Evolutionary conservation across 805 yeast species (phyloP), one percentile per base, ranked within the genome.

Genomic region (Candida railenensis): DNA sequence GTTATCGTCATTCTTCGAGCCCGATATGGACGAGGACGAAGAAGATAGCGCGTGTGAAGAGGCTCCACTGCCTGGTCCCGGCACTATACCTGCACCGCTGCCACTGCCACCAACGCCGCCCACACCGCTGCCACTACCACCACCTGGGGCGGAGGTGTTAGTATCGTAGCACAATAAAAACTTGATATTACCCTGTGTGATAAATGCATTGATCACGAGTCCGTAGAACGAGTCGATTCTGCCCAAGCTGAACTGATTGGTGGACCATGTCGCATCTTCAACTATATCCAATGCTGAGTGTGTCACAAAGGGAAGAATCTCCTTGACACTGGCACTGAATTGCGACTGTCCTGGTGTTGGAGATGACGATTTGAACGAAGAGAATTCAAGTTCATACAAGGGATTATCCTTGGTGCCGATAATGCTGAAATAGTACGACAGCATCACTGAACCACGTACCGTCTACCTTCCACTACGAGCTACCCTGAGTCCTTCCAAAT

Each of bases 231-330:
- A 82, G 66, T 94, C 99, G 16, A 92, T 80, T 39, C 80, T 80
- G 40, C 92, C 91, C 51, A 90, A 68, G 58, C 87, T 85, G 51
- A 86, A 73, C 38, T 77, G 73, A 51, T 74, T 80, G 8, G 80
- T 73, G 41, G 80, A 78, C 92, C 96, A 90, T 60, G 90, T 97
- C 2, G 82, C 66, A 56, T 91, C 96, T 52, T 94, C 97, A 0
- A 94, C 82, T n/a, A 94, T 75, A 63, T 94, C 99, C 33, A 94
- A 66, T 2, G 98, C 82, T 1, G 97, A 80, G 59, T 94, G 96
- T 32, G 91, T 78, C 22, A 94, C 83, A 58, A 90, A 92, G 19
- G 97, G 97, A 53, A 86, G 83, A 33, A 92, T 67, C 58, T 92
- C 96, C 55, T 78, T 77, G 62, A 89, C 78, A 42, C 83, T 87